Evolutionary conservation across 2,329 filamentous ascomycete species (phyloP).

Genomic region (Tolypocladium ophioglossoides): DNA sequence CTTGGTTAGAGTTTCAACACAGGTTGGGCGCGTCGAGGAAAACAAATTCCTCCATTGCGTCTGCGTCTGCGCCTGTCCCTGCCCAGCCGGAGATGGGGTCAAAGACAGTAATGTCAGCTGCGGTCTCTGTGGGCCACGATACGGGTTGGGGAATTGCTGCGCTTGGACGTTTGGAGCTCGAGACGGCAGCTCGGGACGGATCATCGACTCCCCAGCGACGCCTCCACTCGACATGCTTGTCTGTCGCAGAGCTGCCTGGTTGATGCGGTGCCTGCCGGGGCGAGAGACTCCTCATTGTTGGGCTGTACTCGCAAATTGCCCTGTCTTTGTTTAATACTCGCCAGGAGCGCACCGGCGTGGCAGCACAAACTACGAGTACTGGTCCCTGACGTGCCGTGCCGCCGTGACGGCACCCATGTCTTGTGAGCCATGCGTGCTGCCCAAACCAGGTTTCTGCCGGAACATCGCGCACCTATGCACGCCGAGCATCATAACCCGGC

Average conservation of each 20-base stretch:
- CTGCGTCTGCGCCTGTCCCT: too few species aligned
- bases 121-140: background rate
- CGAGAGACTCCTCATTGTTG: too few species aligned
- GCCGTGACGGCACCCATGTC: background rate
- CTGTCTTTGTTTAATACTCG: too few species aligned
- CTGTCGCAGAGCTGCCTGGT: too few species aligned
- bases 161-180: background rate
- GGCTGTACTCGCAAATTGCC: too few species aligned
- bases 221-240: background rate
- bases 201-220: background rate
- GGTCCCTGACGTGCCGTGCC: background rate
- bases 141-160: background rate
- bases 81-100: too few species aligned
- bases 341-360: background rate
- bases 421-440: background rate
- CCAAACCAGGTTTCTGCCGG: background rate
- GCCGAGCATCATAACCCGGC: background rate
- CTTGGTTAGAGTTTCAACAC: background rate
- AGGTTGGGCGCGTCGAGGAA: too few species aligned
- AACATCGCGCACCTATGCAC: background rate
- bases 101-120: background rate
- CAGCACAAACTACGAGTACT: background rate
- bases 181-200: background rate
- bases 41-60: too few species aligned
- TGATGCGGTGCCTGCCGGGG: too few species aligned